These are phyloP conservation scores for Persicaria tinctoria DNA, from an alignment of 148 eudicot species.

Conservation along the genomic window DNA sequence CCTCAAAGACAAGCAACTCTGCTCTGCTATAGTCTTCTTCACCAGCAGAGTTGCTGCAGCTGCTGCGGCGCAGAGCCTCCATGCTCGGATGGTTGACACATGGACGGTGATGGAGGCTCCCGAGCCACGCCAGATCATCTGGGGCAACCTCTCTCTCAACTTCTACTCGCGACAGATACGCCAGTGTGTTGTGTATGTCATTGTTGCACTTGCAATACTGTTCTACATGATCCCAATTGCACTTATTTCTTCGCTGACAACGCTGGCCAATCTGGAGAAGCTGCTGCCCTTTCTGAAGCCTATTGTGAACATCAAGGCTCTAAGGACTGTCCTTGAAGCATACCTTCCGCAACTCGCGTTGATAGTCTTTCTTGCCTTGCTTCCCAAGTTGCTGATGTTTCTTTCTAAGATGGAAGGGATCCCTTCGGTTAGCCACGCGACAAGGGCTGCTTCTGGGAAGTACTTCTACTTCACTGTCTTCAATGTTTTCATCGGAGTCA, in stretches of 20 bases:
- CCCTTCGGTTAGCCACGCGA: conserved; percentile 62
- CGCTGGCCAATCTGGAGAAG: conserved; percentile 49
- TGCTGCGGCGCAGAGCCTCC: conserved; percentile 68
- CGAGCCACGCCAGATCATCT: conserved; percentile 72
- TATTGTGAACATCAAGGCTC: conserved; percentile 22
- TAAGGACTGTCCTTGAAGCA: conserved; percentile 70
- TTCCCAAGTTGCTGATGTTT: conserved; percentile 72
- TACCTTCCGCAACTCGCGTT: conserved; percentile 84
- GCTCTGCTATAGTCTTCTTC: conserved; percentile 70
- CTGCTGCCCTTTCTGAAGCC: conserved; percentile 69
- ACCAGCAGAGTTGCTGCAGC: conserved; percentile 57
- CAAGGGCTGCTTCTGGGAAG: conserved; percentile 86
- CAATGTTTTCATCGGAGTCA: conserved; percentile 87
- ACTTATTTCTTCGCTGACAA: conserved; percentile 68
- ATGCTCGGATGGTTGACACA: conserved; percentile 49
- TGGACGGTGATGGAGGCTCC: conserved; percentile 85
- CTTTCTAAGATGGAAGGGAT: conserved; percentile 80
- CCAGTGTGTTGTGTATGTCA: conserved; percentile 45
- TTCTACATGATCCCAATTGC: conserved; percentile 90
- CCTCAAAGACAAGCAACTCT: conserved; percentile 52
- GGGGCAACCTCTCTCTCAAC: conserved; percentile 59
- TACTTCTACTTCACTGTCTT: conserved; percentile 76
- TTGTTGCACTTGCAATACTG: conserved; percentile 50
- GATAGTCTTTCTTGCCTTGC: conserved; percentile 65
- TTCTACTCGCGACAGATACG: conserved; percentile 49